Evolutionary conservation across 2,329 filamentous ascomycete species (phyloP).

Genomic region (Aspergillus puulaauensis): DNA sequence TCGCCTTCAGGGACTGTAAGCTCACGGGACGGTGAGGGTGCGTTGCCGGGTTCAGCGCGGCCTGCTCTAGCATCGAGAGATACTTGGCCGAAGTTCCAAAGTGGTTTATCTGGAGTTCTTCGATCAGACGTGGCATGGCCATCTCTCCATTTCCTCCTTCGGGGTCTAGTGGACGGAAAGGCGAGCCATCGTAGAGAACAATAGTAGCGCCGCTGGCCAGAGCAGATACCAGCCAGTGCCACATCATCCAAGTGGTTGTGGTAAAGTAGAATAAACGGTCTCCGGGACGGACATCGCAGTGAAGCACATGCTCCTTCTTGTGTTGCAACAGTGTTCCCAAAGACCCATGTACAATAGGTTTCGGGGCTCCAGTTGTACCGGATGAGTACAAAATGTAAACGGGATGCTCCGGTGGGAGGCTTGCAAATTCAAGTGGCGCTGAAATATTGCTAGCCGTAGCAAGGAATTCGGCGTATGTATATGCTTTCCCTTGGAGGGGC

Average conservation of each 20-base stretch:
- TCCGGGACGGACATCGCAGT: conserved; percentile 72
- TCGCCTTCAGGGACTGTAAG: conserved; percentile 65
- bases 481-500: conserved; percentile 38
- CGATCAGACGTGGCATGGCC: conserved; percentile 78
- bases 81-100: conserved; percentile 96
- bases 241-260: conserved; percentile 99
- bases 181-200: conserved; percentile 88
- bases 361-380: conserved; percentile 83
- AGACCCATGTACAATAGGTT: conserved; percentile 91
- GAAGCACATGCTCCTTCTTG: conserved; percentile 92
- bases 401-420: conserved; percentile 80
- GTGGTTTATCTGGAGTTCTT: conserved; percentile 79
- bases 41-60: conserved; percentile 59
- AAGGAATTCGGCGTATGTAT: conserved; percentile 48
- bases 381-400: conserved; percentile 93
- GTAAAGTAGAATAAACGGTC: conserved; percentile 90
- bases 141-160: conserved; percentile 66
- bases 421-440: conserved; percentile 63
- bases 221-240: conserved; percentile 92
- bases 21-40: conserved; percentile 45
- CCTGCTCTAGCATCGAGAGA: conserved; percentile 84
- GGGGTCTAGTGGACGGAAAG: conserved; percentile 68
- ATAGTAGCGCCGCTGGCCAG: conserved; percentile 80
- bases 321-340: conserved; percentile 90
- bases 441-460: conserved; percentile 38